phyloP scores from a whole-genome alignment of 805 yeast genomes.

The Debaryomyces tyrocola region DNA sequence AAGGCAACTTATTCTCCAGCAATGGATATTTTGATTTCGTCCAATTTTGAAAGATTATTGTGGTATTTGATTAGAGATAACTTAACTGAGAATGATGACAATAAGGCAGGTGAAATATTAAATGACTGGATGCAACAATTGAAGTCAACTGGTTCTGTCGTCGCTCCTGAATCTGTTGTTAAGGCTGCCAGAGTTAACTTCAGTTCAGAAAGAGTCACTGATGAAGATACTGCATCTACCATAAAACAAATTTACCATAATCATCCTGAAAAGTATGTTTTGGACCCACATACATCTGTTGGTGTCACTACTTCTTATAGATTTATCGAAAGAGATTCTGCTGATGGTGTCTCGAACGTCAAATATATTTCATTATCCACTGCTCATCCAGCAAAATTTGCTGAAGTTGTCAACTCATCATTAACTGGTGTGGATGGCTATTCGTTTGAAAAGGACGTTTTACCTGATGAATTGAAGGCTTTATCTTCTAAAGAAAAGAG shows the following conservation, averaged over 20 bases:
- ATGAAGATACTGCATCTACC: constrained; percentile 75
- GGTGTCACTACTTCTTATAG: constrained; percentile 81
- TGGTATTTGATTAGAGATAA: constrained; percentile 90
- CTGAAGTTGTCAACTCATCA: constrained; percentile 90
- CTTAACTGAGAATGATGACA: constrained; percentile 50
- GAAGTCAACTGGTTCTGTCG: constrained; percentile 72
- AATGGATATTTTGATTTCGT: constrained; percentile 94
- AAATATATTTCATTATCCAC: constrained; percentile 81
- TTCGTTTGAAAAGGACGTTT: constrained; percentile 82
- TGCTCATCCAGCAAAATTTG: constrained; percentile 98
- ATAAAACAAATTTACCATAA: constrained; percentile 69
- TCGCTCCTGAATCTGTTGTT: constrained; percentile 64
- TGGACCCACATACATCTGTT: constrained; percentile 97
- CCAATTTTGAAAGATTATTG: constrained; percentile 92
- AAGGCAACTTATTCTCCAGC: constrained; percentile 95
- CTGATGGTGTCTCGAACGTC: constrained; percentile 34
- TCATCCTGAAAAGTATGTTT: constrained; percentile 65
- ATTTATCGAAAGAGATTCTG: constrained; percentile 50
- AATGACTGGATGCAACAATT: constrained; percentile 76
- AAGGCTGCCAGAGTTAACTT: constrained; percentile 67
- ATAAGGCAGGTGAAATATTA: constrained; percentile 72
- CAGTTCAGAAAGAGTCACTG: constrained; percentile 76
- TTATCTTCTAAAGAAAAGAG: constrained; percentile 73
- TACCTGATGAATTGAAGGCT: constrained; percentile 82
- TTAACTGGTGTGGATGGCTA: constrained; percentile 65